Percentiles rank a stretch among this genome's conserved stretches.
These are phyloP conservation scores for Gnomoniopsis sp. DNA, from an alignment of 2,329 filamentous ascomycete species.

Conservation along the genomic window DNA sequence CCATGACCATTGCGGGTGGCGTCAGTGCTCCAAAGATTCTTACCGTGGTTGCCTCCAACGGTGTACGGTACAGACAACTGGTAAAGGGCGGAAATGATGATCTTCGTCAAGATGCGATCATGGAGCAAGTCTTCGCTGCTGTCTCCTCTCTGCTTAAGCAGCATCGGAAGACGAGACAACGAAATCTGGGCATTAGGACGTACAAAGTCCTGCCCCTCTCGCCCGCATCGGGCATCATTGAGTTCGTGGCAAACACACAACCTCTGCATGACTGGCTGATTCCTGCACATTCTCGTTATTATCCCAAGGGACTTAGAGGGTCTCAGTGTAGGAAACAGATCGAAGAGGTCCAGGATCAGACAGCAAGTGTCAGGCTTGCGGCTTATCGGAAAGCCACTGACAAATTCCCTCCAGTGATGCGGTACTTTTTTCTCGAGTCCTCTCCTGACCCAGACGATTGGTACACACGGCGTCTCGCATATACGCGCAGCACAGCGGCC, in stretches of 20 bases:
- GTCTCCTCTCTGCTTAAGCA: slow-evolving; percentile 86
- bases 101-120: slow-evolving; percentile 92
- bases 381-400: slow-evolving; percentile 76
- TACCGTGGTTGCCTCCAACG: slow-evolving; percentile 75
- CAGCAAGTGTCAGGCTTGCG: slow-evolving; percentile 66
- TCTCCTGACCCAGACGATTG: slow-evolving; percentile 94
- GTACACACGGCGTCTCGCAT: slow-evolving; percentile 85
- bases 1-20: slow-evolving; percentile 82
- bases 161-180: slow-evolving; percentile 81
- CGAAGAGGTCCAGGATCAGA: slow-evolving; percentile 64
- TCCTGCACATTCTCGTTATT: slow-evolving; percentile 83
- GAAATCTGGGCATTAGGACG: slow-evolving; percentile 85
- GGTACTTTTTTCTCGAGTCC: slow-evolving; percentile 94
- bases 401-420: slow-evolving; percentile 87
- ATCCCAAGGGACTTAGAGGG: slow-evolving; percentile 78
- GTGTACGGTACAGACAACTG: slow-evolving; percentile 78
- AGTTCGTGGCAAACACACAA: slow-evolving; percentile 92
- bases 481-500: slow-evolving; percentile 88
- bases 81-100: slow-evolving; percentile 97
- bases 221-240: slow-evolving; percentile 82
- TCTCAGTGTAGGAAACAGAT: slow-evolving; percentile 78
- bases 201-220: slow-evolving; percentile 96
- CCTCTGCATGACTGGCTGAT: slow-evolving; percentile 89
- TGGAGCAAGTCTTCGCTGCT: slow-evolving; percentile 98
- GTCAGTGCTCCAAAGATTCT: slow-evolving; percentile 93